Evolutionary conservation across 352 stramenopile genomes (phyloP).

Genomic region (Blastocystis sp.): DNA sequence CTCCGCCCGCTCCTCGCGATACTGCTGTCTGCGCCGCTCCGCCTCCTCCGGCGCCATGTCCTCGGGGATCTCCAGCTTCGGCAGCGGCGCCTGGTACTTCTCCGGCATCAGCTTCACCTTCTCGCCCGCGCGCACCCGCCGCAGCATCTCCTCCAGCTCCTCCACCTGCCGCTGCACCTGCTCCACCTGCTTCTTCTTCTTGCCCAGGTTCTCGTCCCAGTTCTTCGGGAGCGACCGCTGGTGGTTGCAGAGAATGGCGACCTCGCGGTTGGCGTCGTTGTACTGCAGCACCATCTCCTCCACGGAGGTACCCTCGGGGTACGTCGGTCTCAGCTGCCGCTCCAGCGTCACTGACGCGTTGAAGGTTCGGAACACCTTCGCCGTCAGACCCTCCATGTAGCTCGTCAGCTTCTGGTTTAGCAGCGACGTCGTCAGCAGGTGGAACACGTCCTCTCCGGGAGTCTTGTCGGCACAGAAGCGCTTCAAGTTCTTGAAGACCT

Average conservation of each 20-base stretch:
- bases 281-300: constrained; percentile 78
- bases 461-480: constrained; percentile 90
- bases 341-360: constrained; percentile 97
- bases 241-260: constrained; percentile 99
- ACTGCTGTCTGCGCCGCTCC: constrained; percentile 64
- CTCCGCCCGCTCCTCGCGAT: constrained; percentile 68
- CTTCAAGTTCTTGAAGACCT: constrained; percentile 87
- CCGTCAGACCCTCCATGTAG: constrained; percentile 93
- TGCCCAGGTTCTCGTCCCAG: constrained; percentile 83
- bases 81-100: constrained; percentile 66
- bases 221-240: constrained; percentile 93
- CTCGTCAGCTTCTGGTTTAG: constrained; percentile 94
- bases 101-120: constrained; percentile 73
- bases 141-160: constrained; percentile 78
- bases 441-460: constrained; percentile 87
- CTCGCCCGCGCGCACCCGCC: constrained; percentile 71
- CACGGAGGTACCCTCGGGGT: constrained; percentile 61
- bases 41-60: constrained; percentile 72
- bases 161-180: constrained; percentile 83
- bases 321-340: constrained; percentile 73
- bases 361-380: constrained; percentile 99
- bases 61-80: constrained; percentile 67
- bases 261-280: constrained; percentile 99
- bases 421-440: constrained; percentile 74
- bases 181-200: constrained; percentile 71